Base-by-base conservation (phyloP, 441 rosid genomes). In the Brassica balearica region DNA sequence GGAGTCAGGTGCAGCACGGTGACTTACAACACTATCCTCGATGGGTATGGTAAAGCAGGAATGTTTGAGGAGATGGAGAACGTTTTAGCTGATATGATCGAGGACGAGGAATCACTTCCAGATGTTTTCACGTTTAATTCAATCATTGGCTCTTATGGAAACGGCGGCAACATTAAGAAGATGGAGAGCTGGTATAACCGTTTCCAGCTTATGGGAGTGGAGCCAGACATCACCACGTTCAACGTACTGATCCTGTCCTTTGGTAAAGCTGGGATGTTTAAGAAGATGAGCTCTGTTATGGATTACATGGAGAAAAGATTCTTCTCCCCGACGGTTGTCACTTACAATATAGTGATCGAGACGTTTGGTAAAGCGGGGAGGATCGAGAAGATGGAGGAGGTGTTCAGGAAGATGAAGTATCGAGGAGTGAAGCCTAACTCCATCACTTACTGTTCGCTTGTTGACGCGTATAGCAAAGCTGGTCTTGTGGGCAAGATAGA, bases 351-450 rank as follows among this genome's bases (percentile, higher is more conserved):
- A 58, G 78, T 91, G 46, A 87, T 91, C 10, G 94, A 94, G 74
- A 73, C 78, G 5, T 92, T 84, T 85, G 98, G 94, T n/a, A 92
- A 83, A 82, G 89, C 84, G 0, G 90, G 91, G 14, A 65, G 82
- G 32, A 76, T 87, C 7, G 89, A 82, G 82, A 83, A 84, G 79
- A 90, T 92, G 97, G 94, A 91, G 19, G 88, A 87, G 8, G 58
- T 82, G 68, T 92, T 89, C 77, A 81, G 78, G 88, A 79, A 79
- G 71, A 90, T 90, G 95, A 92, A 91, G 83, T 87, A 90, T 85
- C 84, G 20, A 41, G 96, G 98, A 68, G 87, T 90, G 86, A 94
- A 94, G 85, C 96, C 97, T 6, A 90, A 85, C 81, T 85, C 87
- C 25, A 79, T 90, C 38, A 92, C 97, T 1, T 92, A 91, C 65